These are phyloP conservation scores for Ensete ventricosum DNA, from an alignment of 176 grass and related monocot species.

Conservation along the genomic window DNA sequence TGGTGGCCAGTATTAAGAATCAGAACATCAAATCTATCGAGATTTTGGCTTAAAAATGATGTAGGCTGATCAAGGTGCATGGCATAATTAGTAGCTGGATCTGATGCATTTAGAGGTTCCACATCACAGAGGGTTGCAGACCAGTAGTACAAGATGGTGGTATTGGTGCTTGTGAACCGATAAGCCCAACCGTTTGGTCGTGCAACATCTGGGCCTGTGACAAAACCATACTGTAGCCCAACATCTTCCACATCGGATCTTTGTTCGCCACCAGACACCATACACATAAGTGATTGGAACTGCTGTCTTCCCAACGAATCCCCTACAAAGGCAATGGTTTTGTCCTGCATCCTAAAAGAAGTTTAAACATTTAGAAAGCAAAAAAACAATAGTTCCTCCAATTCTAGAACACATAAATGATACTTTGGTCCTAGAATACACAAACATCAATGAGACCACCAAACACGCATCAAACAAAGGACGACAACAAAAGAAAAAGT, in stretches of 20 bases:
- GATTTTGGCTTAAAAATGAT: slow-evolving; percentile 55
- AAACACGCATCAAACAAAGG: not conserved
- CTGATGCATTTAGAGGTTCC: slow-evolving; percentile 53
- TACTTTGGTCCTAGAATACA: not conserved
- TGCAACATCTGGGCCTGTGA: slow-evolving; percentile 32
- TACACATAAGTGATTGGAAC: slow-evolving; percentile 97
- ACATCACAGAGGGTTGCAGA: slow-evolving; percentile 74
- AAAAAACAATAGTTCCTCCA: slow-evolving; percentile 9
- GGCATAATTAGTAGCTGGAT: slow-evolving; percentile 53
- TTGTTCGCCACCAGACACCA: slow-evolving; percentile 52
- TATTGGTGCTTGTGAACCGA: slow-evolving; percentile 61
- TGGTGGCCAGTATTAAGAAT: slow-evolving; percentile 89
- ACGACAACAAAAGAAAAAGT: not conserved
- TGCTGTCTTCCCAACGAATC: slow-evolving; percentile 90
- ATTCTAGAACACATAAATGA: slow-evolving; percentile 14
- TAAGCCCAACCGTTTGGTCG: slow-evolving; percentile 88
- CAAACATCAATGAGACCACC: not conserved
- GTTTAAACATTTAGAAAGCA: slow-evolving; percentile 29
- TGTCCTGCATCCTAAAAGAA: slow-evolving; percentile 85
- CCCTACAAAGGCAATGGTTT: slow-evolving; percentile 78
- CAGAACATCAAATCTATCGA: slow-evolving; percentile 60
- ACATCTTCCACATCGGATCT: slow-evolving; percentile 55
- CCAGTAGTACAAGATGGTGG: slow-evolving; percentile 86
- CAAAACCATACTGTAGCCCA: slow-evolving; percentile 45
- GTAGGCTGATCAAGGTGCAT: slow-evolving; percentile 80